These are phyloP conservation scores for Hypoxylon sp. DNA, from an alignment of 2,329 filamentous ascomycete genomes.

Conservation along the genomic window DNA sequence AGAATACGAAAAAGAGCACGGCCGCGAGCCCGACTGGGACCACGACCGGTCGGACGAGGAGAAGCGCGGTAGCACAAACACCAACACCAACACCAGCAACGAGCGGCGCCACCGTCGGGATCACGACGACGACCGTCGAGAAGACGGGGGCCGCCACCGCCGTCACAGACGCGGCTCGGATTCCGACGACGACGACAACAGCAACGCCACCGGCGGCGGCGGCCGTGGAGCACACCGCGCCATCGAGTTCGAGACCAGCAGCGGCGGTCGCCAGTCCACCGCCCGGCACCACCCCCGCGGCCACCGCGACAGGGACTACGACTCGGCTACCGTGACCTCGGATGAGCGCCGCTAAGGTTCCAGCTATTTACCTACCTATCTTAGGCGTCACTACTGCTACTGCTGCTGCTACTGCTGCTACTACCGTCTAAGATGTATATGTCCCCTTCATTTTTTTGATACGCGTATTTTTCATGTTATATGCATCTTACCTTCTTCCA, in stretches of 20 bases:
- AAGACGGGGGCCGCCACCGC: conserved; percentile 14
- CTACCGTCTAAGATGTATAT: conserved; percentile 13
- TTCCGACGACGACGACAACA: conserved; percentile 39
- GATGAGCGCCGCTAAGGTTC: conserved; percentile 36
- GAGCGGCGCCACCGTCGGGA: conserved; percentile 43
- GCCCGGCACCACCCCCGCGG: conserved; percentile 34
- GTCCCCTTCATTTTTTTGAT: conserved; percentile 3
- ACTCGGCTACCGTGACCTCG: conserved; percentile 27
- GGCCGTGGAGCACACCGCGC: conserved; percentile 39
- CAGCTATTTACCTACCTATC: background rate
- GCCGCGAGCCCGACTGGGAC: conserved; percentile 38
- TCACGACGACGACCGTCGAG: conserved; percentile 36
- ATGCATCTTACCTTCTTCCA: no score
- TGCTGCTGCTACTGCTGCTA: background rate
- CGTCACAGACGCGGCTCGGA: conserved; percentile 38
- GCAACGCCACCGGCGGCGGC: conserved; percentile 40
- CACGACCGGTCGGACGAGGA: conserved; percentile 46
- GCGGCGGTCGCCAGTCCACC: conserved; percentile 16
- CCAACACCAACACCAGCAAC: background rate
- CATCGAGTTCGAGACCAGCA: conserved; percentile 40
- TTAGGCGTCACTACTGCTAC: background rate
- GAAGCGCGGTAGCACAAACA: conserved; percentile 27
- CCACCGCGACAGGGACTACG: conserved; percentile 37
- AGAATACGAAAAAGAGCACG: conserved; percentile 49
- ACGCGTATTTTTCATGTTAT: conserved; percentile 2